A percentile compares a stretch with the other conserved stretches of the same genome.
Conservation (phyloP, 2,329 filamentous ascomycete genomes). For the Stagonosporopsis vannaccii region DNA sequence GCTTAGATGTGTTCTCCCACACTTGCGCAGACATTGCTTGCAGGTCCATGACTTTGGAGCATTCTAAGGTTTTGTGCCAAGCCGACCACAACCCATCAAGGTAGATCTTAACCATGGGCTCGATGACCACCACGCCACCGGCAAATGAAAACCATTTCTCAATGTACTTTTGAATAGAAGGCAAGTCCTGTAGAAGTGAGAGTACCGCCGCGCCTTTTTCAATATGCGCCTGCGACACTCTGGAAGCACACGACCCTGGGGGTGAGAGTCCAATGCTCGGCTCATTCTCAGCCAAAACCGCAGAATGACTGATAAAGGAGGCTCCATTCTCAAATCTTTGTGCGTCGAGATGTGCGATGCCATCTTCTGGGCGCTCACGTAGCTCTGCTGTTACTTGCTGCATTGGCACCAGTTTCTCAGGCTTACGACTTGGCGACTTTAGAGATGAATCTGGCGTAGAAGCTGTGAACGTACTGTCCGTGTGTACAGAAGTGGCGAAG, state of each 20-base stretch:
- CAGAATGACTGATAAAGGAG: slow-evolving; percentile 36
- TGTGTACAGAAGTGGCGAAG: not conserved
- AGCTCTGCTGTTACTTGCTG: not conserved
- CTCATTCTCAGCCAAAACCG: slow-evolving; percentile 41
- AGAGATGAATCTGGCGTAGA: not conserved
- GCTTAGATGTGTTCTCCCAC: slow-evolving; percentile 52
- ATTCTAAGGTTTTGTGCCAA: slow-evolving; percentile 36
- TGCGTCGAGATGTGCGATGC: slow-evolving; percentile 7
- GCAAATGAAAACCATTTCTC: slow-evolving; percentile 43
- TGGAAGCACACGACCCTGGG: slow-evolving; percentile 4
- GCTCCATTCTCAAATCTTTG: slow-evolving; percentile 21
- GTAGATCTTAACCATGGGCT: slow-evolving; percentile 45
- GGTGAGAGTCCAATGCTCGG: slow-evolving; percentile 33
- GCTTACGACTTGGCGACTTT: not conserved
- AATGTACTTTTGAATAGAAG: slow-evolving; percentile 39
- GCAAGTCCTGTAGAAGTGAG: slow-evolving; percentile 35
- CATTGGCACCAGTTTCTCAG: not conserved
- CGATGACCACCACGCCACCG: slow-evolving; percentile 44
- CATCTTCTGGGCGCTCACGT: not conserved
- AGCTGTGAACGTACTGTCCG: not conserved
- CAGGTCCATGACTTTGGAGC: slow-evolving; percentile 40
- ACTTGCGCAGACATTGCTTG: slow-evolving; percentile 50
- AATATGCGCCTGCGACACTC: slow-evolving; percentile 32
- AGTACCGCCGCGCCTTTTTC: slow-evolving; percentile 39
- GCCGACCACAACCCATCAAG: slow-evolving; percentile 33